These are phyloP conservation scores for Cystobasidiaceae sp. DNA, from an alignment of 1,284 basidiomycete genomes.

Conservation along the genomic window DNA sequence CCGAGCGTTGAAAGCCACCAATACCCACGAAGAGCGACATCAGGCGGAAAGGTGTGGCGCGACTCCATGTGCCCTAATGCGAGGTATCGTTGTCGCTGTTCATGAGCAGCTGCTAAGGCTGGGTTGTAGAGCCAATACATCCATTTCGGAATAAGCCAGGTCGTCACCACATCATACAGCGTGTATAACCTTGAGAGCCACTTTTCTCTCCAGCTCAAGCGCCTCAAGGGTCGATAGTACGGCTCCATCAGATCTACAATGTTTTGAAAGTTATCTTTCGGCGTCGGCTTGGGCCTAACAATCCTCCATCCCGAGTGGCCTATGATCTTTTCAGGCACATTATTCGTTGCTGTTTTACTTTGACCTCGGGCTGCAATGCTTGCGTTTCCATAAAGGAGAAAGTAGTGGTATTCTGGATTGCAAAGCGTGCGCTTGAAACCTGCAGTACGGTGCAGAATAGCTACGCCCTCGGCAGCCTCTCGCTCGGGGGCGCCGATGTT, in stretches of 20 bases:
- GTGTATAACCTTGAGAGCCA: conserved; percentile 2
- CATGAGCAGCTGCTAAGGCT: neutral
- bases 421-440: too few relatives aligned
- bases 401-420: too few relatives aligned
- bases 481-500: too few relatives aligned
- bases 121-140: neutral
- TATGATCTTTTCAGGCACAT: too few relatives aligned
- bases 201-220: neutral
- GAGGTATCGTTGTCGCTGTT: neutral
- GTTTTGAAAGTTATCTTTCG: neutral
- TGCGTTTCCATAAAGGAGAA: neutral
- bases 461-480: too few relatives aligned
- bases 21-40: neutral
- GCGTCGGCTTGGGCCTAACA: too few relatives aligned
- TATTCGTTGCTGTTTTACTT: neutral
- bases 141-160: neutral
- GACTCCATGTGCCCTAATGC: neutral
- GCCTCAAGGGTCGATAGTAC: neutral
- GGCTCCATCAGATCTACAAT: neutral
- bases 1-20: conserved; percentile 1
- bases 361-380: neutral
- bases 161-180: neutral
- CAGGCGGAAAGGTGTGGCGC: neutral
- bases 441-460: too few relatives aligned
- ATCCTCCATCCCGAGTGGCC: neutral